These are phyloP conservation scores for Pseudozyma pruni DNA, from an alignment of 1,284 basidiomycete species.

Conservation along the genomic window DNA sequence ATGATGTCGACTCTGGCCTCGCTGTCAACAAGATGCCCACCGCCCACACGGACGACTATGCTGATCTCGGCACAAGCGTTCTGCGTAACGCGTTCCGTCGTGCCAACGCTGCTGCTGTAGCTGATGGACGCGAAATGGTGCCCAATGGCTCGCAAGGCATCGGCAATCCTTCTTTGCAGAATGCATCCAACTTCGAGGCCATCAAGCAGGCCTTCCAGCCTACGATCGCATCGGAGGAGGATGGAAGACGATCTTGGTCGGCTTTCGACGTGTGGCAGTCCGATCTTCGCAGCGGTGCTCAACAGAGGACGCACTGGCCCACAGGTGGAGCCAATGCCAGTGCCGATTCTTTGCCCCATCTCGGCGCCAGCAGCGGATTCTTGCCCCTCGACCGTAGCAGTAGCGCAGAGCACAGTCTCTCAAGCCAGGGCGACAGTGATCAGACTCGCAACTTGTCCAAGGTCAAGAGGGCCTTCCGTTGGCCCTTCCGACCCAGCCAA, in stretches of 20 bases:
- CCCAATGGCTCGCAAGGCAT: conserved; percentile 19
- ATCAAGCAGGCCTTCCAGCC: conserved; percentile 58
- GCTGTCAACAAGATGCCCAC: conserved; percentile 24
- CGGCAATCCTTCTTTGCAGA: conserved; percentile 34
- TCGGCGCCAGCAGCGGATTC: conserved; percentile 28
- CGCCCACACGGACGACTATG: conserved; percentile 20
- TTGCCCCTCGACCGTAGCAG: conserved; percentile 41
- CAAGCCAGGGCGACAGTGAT: conserved; percentile 15
- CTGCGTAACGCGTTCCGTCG: conserved; percentile 38
- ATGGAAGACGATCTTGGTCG: conserved; percentile 56
- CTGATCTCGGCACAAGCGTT: conserved; percentile 34
- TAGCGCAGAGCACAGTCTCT: conserved; percentile 22
- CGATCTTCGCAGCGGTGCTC: conserved; percentile 29
- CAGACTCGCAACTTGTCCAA: conserved; percentile 36
- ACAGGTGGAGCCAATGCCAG: conserved; percentile 30
- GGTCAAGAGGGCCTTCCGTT: conserved; percentile 50
- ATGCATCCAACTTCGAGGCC: conserved; percentile 52
- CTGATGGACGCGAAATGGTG: conserved; percentile 15
- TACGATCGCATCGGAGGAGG: conserved; percentile 46
- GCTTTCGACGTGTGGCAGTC: conserved; percentile 59
- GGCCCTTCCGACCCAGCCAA: conserved; percentile 49
- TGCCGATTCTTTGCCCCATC: conserved; percentile 43
- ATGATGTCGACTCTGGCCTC: conserved; percentile 9
- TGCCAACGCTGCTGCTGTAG: conserved; percentile 27
- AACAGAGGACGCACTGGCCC: conserved; percentile 27